phyloP scores from a whole-genome alignment of 345 rosid species.

The Moricandia moricandioides region DNA sequence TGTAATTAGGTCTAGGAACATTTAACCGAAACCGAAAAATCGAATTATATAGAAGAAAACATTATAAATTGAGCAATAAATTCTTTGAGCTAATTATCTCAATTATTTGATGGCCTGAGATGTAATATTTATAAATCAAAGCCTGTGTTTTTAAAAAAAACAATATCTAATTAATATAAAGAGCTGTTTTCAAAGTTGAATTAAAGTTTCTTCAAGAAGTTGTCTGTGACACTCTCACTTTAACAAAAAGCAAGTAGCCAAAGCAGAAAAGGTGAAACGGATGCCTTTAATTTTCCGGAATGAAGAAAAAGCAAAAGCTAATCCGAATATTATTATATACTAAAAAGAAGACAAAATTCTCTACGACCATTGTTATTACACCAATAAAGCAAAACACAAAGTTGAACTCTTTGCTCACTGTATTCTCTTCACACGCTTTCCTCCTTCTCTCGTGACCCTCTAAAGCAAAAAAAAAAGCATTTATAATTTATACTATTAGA shows the following conservation, averaged over 20 bases:
- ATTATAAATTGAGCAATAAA: background rate
- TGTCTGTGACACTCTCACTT: conserved; percentile 16
- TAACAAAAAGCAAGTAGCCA: conserved; percentile 29
- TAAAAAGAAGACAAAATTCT: conserved; percentile 33
- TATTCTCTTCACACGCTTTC: conserved; percentile 24
- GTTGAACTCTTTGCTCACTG: conserved; percentile 11
- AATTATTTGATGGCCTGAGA: background rate
- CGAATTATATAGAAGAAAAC: background rate
- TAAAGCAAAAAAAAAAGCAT: conserved; percentile 1
- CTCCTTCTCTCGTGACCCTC: conserved; percentile 23
- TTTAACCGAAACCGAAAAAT: too few relatives aligned
- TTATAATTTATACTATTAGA: background rate
- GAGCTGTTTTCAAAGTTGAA: conserved; percentile 4
- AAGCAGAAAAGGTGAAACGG: conserved; percentile 30
- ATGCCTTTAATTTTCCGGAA: conserved; percentile 18
- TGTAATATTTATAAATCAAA: background rate
- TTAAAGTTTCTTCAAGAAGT: conserved; percentile 12
- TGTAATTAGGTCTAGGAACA: background rate
- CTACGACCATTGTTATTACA: conserved; percentile 14
- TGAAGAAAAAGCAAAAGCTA: conserved; percentile 33
- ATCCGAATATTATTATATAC: conserved; percentile 17
- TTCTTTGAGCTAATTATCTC: background rate
- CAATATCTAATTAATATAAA: background rate
- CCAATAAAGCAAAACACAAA: conserved; percentile 11
- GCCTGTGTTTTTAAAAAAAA: background rate